Conservation (phyloP, 1,284 basidiomycete species). For the Heterobasidion occidentale region DNA sequence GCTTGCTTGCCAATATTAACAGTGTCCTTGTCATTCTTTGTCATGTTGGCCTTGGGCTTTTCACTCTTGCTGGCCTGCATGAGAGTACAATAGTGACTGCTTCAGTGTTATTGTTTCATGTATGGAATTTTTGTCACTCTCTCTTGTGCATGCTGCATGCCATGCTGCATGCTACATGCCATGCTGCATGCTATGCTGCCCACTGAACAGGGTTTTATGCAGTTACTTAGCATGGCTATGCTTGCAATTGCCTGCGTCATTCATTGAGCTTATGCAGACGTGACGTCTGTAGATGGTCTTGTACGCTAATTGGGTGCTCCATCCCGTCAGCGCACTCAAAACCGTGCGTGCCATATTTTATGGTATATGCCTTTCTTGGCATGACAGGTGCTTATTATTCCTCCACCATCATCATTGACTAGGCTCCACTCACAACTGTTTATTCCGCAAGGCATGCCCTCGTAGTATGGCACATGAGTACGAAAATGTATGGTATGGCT, state of each 20-base stretch:
- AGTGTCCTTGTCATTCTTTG: no score
- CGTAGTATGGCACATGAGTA: slow-evolving; percentile 55
- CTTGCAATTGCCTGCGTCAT: slow-evolving; percentile 41
- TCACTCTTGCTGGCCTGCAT: no score
- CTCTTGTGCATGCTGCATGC: no score
- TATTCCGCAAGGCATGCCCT: slow-evolving; percentile 40
- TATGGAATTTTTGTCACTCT: slow-evolving; percentile 21
- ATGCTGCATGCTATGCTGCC: neutral
- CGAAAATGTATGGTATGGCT: slow-evolving; percentile 44
- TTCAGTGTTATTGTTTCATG: no score
- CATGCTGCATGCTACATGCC: no score
- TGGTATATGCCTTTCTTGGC: slow-evolving; percentile 57
- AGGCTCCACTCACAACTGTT: neutral
- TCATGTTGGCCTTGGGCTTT: no score
- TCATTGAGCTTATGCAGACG: slow-evolving; percentile 40
- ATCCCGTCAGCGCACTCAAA: slow-evolving; percentile 20
- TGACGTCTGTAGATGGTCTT: slow-evolving; percentile 25
- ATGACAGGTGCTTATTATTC: slow-evolving; percentile 43
- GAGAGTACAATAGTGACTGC: no score
- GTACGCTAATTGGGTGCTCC: slow-evolving; percentile 44
- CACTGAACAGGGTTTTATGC: no score
- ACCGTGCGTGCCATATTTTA: slow-evolving; percentile 45
- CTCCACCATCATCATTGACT: slow-evolving; percentile 1
- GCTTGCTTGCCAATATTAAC: no score
- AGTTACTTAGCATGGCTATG: slow-evolving; percentile 44